phyloP scores from a whole-genome alignment of 2,329 filamentous ascomycete species.

The Fusarium paranaense region DNA sequence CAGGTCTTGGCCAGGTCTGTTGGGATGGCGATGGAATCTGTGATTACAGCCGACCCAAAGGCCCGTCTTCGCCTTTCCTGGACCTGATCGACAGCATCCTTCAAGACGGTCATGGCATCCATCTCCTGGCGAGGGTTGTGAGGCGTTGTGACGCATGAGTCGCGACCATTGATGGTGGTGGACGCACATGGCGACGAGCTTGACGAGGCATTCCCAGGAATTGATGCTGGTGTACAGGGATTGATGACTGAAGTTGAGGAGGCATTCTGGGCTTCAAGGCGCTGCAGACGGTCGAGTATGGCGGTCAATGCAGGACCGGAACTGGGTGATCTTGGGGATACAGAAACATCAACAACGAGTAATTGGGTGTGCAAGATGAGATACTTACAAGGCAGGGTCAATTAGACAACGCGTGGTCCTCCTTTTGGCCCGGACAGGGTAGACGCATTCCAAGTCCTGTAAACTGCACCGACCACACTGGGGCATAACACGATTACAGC shows the following conservation, averaged over 20 bases:
- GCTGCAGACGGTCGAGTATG: constrained; percentile 47
- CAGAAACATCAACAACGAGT: constrained; percentile 8
- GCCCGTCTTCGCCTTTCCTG: constrained; percentile 40
- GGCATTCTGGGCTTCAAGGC: constrained; percentile 42
- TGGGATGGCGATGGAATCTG: constrained; percentile 41
- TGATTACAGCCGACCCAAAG: constrained; percentile 37
- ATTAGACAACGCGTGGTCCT: constrained; percentile 29
- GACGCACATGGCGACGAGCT: constrained; percentile 19
- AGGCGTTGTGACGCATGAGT: constrained; percentile 16
- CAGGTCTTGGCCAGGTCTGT: constrained; percentile 44
- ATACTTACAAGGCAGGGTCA: constrained; percentile 34
- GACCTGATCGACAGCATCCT: constrained; percentile 46
- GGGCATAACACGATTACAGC: constrained; percentile 47
- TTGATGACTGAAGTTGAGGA: constrained; percentile 2
- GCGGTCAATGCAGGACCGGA: constrained; percentile 36
- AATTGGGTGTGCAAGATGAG: background rate
- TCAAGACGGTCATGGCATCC: constrained; percentile 44
- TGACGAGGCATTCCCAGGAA: constrained; percentile 31
- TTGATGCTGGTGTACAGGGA: background rate
- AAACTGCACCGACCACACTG: constrained; percentile 43
- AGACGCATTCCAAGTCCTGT: constrained; percentile 43
- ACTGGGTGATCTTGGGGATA: constrained; percentile 14
- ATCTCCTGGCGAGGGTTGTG: constrained; percentile 16
- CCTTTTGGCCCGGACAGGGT: constrained; percentile 44
- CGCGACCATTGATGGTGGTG: constrained; percentile 4